Evolutionary conservation across 2,329 filamentous ascomycete species (phyloP), one percentile per base, ranked within the genome.

Genomic region (Fusarium staphyleae): DNA sequence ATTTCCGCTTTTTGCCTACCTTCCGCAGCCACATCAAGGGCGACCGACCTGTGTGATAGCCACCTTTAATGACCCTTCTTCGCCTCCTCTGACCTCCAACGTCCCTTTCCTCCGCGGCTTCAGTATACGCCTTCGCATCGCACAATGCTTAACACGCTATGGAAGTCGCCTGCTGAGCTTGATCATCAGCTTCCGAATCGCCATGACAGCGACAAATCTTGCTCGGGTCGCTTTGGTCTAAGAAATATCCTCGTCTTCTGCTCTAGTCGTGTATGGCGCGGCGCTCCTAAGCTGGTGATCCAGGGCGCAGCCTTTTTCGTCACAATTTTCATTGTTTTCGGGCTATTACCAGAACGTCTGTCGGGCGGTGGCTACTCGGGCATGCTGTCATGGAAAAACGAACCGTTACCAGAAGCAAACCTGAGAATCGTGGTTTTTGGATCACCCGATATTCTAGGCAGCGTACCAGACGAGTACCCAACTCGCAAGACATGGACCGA

Each of bases 351-450:
- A 6, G 42, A 63, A 33, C 56, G 55, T 2, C 48, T 73, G 34
- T 60, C 60, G 14, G 65, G 57, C 11, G 54, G 48, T 18, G 52
- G 60, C n/a, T 72, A 71, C 37, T 62, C 61, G 33, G 55, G 56
- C 8, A 57, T 67, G 8, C 34, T 63, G 15, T 60, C 43, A 3
- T 71, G 66, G 64, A 35, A 33, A 11, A 43, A 56, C n/a, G 55
- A 62, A 28, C 50, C 52, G 7, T 22, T 55, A n/a, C 66, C 55
- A 4, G 71, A 71, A 6, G 71, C 41, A 22, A 52, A 76, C 3
- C 52, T 83, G 53, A 75, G 81, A 46, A 71, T 83, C 7, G 79
- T 83, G 8, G 78, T 80, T 5, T 83, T 83, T 62, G 81, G 81
- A 9, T 73, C 73, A 3, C 73, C 74, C 4, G 80, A 81, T 51